A percentile compares a stretch with the other conserved stretches of the same genome.
phyloP scores from a whole-genome alignment of 2,329 filamentous ascomycete species.

The Ophiostoma perfectum region DNA sequence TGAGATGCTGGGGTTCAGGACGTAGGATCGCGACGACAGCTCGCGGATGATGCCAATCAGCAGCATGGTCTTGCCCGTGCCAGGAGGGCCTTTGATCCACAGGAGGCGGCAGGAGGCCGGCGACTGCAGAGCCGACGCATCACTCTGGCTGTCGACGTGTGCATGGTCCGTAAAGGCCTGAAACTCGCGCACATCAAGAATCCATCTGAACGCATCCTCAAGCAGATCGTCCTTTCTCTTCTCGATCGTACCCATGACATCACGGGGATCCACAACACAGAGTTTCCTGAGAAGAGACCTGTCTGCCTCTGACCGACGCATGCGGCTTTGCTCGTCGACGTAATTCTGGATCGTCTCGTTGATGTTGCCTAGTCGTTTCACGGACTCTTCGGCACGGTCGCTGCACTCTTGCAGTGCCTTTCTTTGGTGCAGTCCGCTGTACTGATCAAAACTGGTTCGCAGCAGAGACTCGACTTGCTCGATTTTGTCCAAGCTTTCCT shows the following conservation, averaged over 20 bases:
- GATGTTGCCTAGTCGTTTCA: background rate
- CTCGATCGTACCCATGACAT: background rate
- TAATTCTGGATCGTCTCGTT: background rate
- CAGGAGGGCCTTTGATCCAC: background rate
- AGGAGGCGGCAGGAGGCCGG: background rate
- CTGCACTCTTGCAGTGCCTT: background rate
- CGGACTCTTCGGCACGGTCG: background rate
- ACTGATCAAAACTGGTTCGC: background rate
- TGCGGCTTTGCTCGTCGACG: background rate
- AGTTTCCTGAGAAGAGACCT: background rate
- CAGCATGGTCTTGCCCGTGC: slow-evolving; percentile 1
- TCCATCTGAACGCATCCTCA: background rate
- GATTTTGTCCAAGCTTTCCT: background rate
- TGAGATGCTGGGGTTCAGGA: background rate
- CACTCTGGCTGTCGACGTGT: background rate
- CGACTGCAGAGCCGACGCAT: background rate
- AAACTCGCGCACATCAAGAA: background rate
- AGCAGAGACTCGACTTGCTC: background rate
- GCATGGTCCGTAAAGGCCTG: background rate
- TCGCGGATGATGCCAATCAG: background rate
- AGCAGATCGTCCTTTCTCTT: background rate
- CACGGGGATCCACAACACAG: background rate
- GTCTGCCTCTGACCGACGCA: background rate
- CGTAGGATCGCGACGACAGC: background rate
- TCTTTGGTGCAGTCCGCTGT: background rate